Base-by-base conservation (phyloP, 2,329 filamentous ascomycete species). In the Exutisphaerella laricina region DNA sequence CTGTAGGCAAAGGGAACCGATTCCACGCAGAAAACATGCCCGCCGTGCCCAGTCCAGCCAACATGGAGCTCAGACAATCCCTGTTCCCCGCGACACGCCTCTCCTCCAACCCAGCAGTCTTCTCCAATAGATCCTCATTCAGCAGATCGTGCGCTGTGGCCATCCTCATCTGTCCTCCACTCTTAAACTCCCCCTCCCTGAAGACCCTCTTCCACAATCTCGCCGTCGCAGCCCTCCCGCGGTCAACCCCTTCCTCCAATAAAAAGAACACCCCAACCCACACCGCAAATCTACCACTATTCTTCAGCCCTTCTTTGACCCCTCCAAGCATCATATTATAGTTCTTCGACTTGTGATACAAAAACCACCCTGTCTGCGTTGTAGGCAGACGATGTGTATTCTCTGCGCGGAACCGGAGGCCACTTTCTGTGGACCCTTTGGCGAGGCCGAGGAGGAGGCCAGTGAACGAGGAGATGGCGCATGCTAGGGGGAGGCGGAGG, bases 341-440 rank as follows among this genome's bases (percentile, higher is more conserved):
- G 67, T 95, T 97, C 67, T 97, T 97, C 62, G 81, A 87, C 69
- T 96, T 96, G 72, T 97, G 90, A 66, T 98, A 98, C n/a, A 97
- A 78, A 63, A 90, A 98, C 92, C 92, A 98, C 13, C 88, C 90
- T 2, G 82, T 79, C 18, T 86, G 82, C 1, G 82, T 82, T 3
- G 79, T 81, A 14, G 92, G 92, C 49, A 96, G 80, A 53, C 90
- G 85, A 72, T 98, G 92, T 1, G 92, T 88, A 62, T 98, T 94
- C 68, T 98, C 92, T 47, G 92, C 92, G 42, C 90, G 84, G 70
- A 96, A 98, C 28, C 85, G 84, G 45, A 94, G 74, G 39, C 85
- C 82, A 31, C 56, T 41, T 21, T 59, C 56, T 39, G 51, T 48
- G 13, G 48, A 53, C 39, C 63, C 63, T 39, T 66, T 60, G 12